Percentiles rank a stretch among this genome's conserved stretches.
phyloP scores from a whole-genome alignment of 345 rosid genomes.

The Barbarea vulgaris region DNA sequence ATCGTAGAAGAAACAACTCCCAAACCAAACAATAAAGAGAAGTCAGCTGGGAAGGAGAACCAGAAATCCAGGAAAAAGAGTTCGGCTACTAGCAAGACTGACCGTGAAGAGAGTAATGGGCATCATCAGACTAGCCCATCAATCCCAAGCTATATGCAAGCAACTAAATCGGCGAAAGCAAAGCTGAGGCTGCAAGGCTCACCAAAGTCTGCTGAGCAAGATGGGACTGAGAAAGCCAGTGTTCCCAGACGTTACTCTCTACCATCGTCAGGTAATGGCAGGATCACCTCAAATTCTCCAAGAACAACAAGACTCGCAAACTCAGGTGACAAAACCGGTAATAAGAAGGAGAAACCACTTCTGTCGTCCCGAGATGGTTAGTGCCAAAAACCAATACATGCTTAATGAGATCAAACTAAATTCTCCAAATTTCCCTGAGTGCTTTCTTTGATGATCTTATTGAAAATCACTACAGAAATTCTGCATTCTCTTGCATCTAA shows the following conservation, averaged over 20 bases:
- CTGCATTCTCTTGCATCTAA: constrained; percentile 9
- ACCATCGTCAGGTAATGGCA: constrained; percentile 65
- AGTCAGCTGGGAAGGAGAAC: constrained; percentile 50
- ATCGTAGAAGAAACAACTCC: constrained; percentile 49
- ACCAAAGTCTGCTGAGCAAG: constrained; percentile 62
- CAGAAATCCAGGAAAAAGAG: constrained; percentile 55
- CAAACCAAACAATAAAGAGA: constrained; percentile 51
- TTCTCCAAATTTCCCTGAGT: background rate
- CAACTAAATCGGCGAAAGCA: constrained; percentile 91
- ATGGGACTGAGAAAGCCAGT: constrained; percentile 58
- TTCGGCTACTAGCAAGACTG: constrained; percentile 55
- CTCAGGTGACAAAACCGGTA: constrained; percentile 59
- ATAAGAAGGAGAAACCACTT: constrained; percentile 59
- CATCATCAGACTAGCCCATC: constrained; percentile 56
- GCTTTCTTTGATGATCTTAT: background rate
- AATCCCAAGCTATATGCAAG: constrained; percentile 91
- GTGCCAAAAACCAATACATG: constrained; percentile 21
- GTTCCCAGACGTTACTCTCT: constrained; percentile 71
- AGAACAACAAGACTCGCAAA: constrained; percentile 62
- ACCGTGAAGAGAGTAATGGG: constrained; percentile 63
- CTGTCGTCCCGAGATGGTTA: constrained; percentile 61
- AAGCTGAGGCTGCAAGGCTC: constrained; percentile 84
- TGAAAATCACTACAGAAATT: background rate
- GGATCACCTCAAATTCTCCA: constrained; percentile 74
- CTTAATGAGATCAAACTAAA: constrained; percentile 11